Evolutionary conservation across 2,329 filamentous ascomycete genomes (phyloP).

Genomic region (Fusarium luffae): DNA sequence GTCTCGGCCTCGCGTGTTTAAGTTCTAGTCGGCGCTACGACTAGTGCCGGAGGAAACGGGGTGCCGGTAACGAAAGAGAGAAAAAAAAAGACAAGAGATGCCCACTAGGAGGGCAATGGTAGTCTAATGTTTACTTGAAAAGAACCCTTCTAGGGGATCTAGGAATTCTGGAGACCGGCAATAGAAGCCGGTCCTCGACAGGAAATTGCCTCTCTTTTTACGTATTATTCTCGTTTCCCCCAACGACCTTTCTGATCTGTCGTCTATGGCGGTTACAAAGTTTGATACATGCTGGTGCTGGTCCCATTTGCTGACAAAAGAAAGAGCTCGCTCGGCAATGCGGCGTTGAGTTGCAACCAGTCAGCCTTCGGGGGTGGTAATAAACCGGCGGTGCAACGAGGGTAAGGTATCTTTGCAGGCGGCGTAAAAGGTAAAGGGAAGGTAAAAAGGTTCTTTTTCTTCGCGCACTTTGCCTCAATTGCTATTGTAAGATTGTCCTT

Average conservation of each 20-base stretch:
- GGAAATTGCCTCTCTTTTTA: constrained; percentile 32
- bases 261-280: constrained; percentile 12
- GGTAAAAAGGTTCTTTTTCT: constrained; percentile 4
- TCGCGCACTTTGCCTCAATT: constrained; percentile 23
- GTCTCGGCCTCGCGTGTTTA: constrained; percentile 40
- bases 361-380: constrained; percentile 15
- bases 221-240: not conserved
- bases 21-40: constrained; percentile 34
- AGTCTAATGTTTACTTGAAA: constrained; percentile 29
- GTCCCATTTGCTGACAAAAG: not conserved
- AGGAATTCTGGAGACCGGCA: constrained; percentile 34
- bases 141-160: constrained; percentile 21
- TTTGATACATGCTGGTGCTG: not conserved
- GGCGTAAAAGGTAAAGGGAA: constrained; percentile 1
- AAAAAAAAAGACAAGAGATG: constrained; percentile 7
- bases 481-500: constrained; percentile 12
- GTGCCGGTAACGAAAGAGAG: constrained; percentile 27
- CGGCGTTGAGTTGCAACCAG: constrained; percentile 10
- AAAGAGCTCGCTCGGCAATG: not conserved
- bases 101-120: constrained; percentile 11
- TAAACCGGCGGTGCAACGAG: constrained; percentile 28
- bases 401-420: constrained; percentile 20
- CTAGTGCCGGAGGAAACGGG: constrained; percentile 37
- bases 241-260: not conserved
- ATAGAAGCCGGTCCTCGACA: constrained; percentile 25